These are phyloP conservation scores for Tylopilus balloui DNA, from an alignment of 768 basidiomycete genomes.

Conservation along the genomic window DNA sequence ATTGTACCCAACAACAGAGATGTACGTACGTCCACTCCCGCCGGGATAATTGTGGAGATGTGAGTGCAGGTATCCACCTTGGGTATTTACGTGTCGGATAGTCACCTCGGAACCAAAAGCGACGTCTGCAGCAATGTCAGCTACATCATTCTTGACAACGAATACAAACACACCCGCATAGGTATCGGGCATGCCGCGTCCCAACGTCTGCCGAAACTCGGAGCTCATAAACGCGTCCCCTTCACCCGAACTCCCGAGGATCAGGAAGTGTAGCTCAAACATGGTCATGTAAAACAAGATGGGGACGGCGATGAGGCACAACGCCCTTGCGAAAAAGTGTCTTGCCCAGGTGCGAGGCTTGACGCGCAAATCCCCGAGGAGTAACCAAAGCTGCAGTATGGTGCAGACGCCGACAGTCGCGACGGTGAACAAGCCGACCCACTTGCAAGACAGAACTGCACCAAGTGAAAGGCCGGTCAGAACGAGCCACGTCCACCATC, in stretches of 20 bases:
- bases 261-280: constrained; percentile 92
- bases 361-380: constrained; percentile 83
- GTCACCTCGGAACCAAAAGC: constrained; percentile 78
- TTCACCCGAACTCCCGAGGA: constrained; percentile 87
- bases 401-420: constrained; percentile 89
- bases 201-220: constrained; percentile 94
- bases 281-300: constrained; percentile 90
- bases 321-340: constrained; percentile 85
- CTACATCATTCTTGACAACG: background rate
- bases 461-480: constrained; percentile 88
- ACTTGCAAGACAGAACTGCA: constrained; percentile 91
- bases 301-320: constrained; percentile 87
- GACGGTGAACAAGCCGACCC: constrained; percentile 98
- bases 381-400: constrained; percentile 79
- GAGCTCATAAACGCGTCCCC: constrained; percentile 99
- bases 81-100: constrained; percentile 90
- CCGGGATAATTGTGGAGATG: constrained; percentile 86
- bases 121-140: constrained; percentile 52
- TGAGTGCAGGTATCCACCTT: constrained; percentile 98
- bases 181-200: constrained; percentile 87
- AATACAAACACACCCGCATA: constrained; percentile 64
- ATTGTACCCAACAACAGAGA: background rate
- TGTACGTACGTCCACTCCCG: constrained; percentile 78
- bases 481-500: constrained; percentile 92
- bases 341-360: constrained; percentile 67